phyloP scores from a whole-genome alignment of 2,329 filamentous ascomycete genomes.

The Ceratocystis smalleyi region DNA sequence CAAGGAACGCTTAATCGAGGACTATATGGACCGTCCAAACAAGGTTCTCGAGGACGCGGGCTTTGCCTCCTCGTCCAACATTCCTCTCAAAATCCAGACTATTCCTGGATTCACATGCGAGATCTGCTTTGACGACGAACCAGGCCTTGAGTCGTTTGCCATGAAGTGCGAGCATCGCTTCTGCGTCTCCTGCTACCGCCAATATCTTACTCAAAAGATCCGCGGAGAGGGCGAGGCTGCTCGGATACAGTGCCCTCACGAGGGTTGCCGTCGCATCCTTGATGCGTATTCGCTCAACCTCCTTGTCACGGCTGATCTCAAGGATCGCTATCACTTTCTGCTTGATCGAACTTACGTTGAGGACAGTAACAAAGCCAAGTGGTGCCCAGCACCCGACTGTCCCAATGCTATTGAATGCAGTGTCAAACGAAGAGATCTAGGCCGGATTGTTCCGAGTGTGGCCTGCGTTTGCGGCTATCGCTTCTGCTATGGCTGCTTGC shows the following conservation, averaged over 20 bases:
- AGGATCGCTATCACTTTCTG: conserved; percentile 59
- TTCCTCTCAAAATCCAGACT: conserved; percentile 51
- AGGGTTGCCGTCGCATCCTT: conserved; percentile 76
- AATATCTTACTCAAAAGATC: conserved; percentile 87
- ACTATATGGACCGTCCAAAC: conserved; percentile 82
- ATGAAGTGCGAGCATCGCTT: conserved; percentile 93
- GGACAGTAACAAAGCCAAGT: conserved; percentile 87
- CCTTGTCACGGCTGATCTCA: conserved; percentile 45
- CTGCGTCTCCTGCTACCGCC: conserved; percentile 80
- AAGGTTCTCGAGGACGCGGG: conserved; percentile 73
- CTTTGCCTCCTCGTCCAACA: conserved; percentile 48
- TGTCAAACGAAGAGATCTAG: conserved; percentile 75
- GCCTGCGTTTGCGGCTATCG: conserved; percentile 67
- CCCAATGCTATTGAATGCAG: conserved; percentile 79
- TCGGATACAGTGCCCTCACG: conserved; percentile 80
- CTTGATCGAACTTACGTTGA: conserved; percentile 92
- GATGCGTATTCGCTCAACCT: conserved; percentile 78
- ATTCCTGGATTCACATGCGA: conserved; percentile 74
- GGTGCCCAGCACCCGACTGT: conserved; percentile 97
- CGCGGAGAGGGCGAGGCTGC: conserved; percentile 89
- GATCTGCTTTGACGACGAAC: conserved; percentile 86
- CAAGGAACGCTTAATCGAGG: conserved; percentile 83
- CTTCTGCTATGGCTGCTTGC: conserved; percentile 90
- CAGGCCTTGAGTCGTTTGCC: conserved; percentile 65
- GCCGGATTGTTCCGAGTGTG: conserved; percentile 76